phyloP scores from a whole-genome alignment of 164 flowering plant genomes.

The Piper betle region DNA sequence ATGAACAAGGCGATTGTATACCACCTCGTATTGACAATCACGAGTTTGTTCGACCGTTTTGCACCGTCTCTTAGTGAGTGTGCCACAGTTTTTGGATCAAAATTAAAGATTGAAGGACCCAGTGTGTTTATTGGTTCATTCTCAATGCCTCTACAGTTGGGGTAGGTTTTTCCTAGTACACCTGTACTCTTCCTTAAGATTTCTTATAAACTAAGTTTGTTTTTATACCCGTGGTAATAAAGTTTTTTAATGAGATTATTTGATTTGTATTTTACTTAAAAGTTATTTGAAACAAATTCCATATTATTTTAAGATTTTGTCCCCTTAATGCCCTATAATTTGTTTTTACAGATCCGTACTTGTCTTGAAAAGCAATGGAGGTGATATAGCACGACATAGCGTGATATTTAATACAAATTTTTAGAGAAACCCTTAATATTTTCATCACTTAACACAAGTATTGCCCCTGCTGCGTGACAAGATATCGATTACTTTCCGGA shows the following conservation, averaged over 20 bases:
- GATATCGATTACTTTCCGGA: slow-evolving; percentile 95
- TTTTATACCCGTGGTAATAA: too few species aligned
- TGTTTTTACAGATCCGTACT: slow-evolving; percentile 82
- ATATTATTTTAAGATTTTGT: too few species aligned
- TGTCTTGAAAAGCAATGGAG: slow-evolving; percentile 83
- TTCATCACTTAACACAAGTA: not conserved
- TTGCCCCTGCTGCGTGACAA: slow-evolving; percentile 15
- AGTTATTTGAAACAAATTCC: too few species aligned
- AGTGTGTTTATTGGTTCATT: slow-evolving; percentile 63
- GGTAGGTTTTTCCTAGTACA: slow-evolving; percentile 34
- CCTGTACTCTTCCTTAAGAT: too few species aligned
- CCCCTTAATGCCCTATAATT: too few species aligned
- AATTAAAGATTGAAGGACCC: slow-evolving; percentile 43
- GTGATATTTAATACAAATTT: slow-evolving; percentile 16
- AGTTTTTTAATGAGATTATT: too few species aligned
- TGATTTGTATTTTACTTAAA: too few species aligned
- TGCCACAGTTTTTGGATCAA: slow-evolving; percentile 70
- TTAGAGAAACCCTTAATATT: not conserved
- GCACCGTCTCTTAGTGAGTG: slow-evolving; percentile 92
- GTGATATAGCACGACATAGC: slow-evolving; percentile 89
- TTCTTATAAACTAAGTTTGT: too few species aligned
- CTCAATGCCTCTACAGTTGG: slow-evolving; percentile 68
- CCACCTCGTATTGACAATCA: slow-evolving; percentile 95
- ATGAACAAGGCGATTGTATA: slow-evolving; percentile 91
- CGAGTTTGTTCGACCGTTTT: slow-evolving; percentile 94